Conservation (phyloP, 2,329 filamentous ascomycete genomes). For the Elsinoe australis region DNA sequence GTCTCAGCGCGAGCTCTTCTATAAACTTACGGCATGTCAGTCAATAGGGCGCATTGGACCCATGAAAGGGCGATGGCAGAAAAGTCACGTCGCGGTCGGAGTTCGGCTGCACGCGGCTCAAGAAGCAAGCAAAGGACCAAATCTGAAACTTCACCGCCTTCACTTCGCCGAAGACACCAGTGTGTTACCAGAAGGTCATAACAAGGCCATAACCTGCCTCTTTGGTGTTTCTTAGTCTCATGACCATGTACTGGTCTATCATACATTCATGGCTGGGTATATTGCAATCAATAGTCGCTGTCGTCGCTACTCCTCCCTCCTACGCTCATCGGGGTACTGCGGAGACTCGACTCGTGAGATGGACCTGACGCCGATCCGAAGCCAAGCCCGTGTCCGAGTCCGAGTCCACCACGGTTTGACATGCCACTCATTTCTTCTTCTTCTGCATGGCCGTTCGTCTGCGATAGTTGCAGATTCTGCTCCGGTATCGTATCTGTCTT, state of each 20-base stretch:
- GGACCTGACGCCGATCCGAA: conserved; percentile 7
- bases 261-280: conserved; percentile 1
- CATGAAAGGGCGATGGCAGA: conserved; percentile 8
- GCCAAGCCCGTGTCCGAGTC: background rate
- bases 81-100: conserved; percentile 2
- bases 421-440: background rate
- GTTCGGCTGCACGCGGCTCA: conserved; percentile 10
- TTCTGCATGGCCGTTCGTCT: conserved; percentile 8
- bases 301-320: background rate
- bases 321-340: conserved; percentile 9
- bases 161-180: background rate
- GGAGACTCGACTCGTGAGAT: conserved; percentile 1
- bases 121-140: too few relatives aligned
- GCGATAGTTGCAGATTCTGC: conserved; percentile 3
- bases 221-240: background rate
- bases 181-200: conserved; percentile 9
- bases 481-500: conserved; percentile 5
- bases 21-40: too few relatives aligned
- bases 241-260: background rate
- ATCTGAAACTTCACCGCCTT: too few relatives aligned
- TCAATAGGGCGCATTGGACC: conserved; percentile 11
- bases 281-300: conserved; percentile 6
- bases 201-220: background rate
- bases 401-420: background rate
- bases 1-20: too few relatives aligned